phyloP scores from a whole-genome alignment of 495 filamentous ascomycete species.

The Penicillium robsamsonii region DNA sequence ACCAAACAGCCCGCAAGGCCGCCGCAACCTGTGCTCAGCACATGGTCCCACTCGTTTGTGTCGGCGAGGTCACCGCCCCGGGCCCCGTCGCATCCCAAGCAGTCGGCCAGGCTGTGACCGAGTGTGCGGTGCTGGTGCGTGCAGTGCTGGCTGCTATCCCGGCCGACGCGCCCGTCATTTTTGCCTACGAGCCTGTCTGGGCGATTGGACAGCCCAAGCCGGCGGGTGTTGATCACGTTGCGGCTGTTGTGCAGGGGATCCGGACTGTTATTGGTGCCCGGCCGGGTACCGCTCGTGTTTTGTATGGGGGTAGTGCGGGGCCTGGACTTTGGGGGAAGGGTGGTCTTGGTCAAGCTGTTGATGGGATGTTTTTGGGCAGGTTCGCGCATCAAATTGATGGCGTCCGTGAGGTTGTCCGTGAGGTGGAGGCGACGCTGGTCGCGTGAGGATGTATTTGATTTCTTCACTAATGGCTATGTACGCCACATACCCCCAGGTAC shows the following conservation, averaged over 20 bases:
- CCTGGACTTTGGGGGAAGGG: slow-evolving; percentile 65
- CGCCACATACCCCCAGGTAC: neutral
- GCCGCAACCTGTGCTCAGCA: slow-evolving; percentile 61
- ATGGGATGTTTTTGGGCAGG: slow-evolving; percentile 78
- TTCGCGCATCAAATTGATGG: slow-evolving; percentile 75
- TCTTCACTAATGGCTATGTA: neutral
- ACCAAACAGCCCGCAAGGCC: slow-evolving; percentile 61
- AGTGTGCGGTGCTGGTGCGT: slow-evolving; percentile 63
- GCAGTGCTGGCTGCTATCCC: slow-evolving; percentile 58
- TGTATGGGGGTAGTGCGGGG: slow-evolving; percentile 81
- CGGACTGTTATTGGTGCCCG: slow-evolving; percentile 44
- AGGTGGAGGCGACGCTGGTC: slow-evolving; percentile 54
- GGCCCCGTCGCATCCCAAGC: slow-evolving; percentile 50
- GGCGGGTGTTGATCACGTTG: slow-evolving; percentile 70
- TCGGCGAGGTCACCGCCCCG: slow-evolving; percentile 61
- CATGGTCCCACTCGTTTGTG: slow-evolving; percentile 75
- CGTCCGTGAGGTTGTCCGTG: slow-evolving; percentile 64
- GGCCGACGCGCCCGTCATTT: slow-evolving; percentile 62
- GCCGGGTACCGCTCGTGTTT: slow-evolving; percentile 56
- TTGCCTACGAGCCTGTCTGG: slow-evolving; percentile 90
- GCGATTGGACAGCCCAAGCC: slow-evolving; percentile 75
- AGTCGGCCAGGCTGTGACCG: slow-evolving; percentile 57
- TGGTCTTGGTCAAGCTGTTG: slow-evolving; percentile 62
- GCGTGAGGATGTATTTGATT: neutral
- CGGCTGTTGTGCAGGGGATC: slow-evolving; percentile 63